Conservation (phyloP, 768 basidiomycete genomes). For the Candolleomyces eurysporus region DNA sequence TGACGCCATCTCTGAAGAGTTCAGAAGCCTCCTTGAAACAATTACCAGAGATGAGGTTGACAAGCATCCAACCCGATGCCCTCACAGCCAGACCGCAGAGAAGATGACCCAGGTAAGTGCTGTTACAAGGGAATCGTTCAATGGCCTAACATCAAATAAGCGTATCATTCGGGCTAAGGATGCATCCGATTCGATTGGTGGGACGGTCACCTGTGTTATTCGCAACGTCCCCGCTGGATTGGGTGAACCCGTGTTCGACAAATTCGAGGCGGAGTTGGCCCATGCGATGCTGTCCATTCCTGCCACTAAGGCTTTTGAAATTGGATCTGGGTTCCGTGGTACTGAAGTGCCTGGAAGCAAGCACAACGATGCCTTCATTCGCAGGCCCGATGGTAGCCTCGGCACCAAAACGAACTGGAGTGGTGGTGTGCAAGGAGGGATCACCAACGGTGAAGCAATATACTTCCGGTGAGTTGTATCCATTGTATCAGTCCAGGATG, state of each 20-base stretch:
- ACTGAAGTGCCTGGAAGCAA: constrained; percentile 89
- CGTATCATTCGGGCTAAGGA: constrained; percentile 94
- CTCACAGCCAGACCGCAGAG: constrained; percentile 84
- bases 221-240: constrained; percentile 87
- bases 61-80: constrained; percentile 83
- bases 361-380: constrained; percentile 90
- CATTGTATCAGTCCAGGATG: not conserved
- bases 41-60: constrained; percentile 90
- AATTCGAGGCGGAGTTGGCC: constrained; percentile 91
- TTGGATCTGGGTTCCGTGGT: constrained; percentile 95
- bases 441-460: constrained; percentile 95
- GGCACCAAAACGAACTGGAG: constrained; percentile 93
- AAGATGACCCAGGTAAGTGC: constrained; percentile 79
- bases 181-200: constrained; percentile 90
- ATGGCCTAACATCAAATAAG: constrained; percentile 37
- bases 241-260: constrained; percentile 98
- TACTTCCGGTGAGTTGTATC: constrained; percentile 79
- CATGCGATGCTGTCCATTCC: constrained; percentile 99
- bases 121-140: not conserved
- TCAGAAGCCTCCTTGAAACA: constrained; percentile 70
- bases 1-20: constrained; percentile 83
- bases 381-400: constrained; percentile 62
- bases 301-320: constrained; percentile 97
- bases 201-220: constrained; percentile 96
- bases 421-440: constrained; percentile 96